Conservation (phyloP, 306 rosid genomes). For the Fragaria vesca region DNA sequence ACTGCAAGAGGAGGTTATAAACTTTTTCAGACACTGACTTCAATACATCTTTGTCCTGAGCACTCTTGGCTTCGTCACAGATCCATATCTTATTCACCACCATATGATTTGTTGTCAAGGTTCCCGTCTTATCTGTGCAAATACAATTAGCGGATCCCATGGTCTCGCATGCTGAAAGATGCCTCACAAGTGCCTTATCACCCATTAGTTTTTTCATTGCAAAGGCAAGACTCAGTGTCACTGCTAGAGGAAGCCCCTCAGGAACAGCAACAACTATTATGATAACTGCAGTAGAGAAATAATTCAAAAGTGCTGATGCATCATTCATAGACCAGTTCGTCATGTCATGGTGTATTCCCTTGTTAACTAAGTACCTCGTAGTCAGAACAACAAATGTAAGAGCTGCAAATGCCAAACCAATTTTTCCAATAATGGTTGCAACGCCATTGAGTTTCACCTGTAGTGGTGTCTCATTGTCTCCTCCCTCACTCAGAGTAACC, state of each 20-base stretch:
- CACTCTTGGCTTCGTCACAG: conserved; percentile 39
- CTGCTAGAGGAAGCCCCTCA: conserved; percentile 87
- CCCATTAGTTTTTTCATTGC: conserved; percentile 88
- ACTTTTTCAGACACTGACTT: conserved; percentile 41
- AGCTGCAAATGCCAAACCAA: conserved; percentile 73
- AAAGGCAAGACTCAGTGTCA: conserved; percentile 89
- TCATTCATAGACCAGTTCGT: conserved; percentile 55
- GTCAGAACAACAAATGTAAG: conserved; percentile 72
- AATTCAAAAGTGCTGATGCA: conserved; percentile 58
- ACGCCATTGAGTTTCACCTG: conserved; percentile 95
- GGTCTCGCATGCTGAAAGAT: conserved; percentile 89
- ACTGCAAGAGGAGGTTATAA: conserved; percentile 56
- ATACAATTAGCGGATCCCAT: conserved; percentile 87
- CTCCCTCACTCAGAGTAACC: conserved; percentile 80
- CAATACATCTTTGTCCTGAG: conserved; percentile 23
- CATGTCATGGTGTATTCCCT: conserved; percentile 39
- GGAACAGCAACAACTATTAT: conserved; percentile 95
- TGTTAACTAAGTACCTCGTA: conserved; percentile 52
- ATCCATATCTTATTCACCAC: conserved; percentile 75
- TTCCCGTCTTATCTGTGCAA: conserved; percentile 91
- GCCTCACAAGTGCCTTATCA: conserved; percentile 87
- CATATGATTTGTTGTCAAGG: conserved; percentile 92
- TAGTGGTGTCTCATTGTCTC: conserved; percentile 88
- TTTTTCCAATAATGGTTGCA: conserved; percentile 86
- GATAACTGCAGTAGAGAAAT: conserved; percentile 79